Conservation (phyloP, 2,329 filamentous ascomycete genomes). For the Aspergillus sp. region DNA sequence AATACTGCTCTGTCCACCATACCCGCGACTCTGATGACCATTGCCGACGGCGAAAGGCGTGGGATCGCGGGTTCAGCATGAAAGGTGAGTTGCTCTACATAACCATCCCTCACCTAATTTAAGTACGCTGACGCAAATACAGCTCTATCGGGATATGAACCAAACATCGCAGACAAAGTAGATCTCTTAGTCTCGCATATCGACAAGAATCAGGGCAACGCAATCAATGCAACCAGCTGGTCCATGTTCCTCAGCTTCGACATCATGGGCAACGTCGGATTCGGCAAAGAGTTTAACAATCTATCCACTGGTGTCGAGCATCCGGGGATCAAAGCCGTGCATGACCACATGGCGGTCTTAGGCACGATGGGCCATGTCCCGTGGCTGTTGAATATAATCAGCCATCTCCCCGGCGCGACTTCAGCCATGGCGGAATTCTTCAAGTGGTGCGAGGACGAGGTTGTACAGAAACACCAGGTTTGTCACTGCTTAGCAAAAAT, state of each 20-base stretch:
- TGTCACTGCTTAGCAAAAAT: background rate
- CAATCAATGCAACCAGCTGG: conserved; percentile 28
- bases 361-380: conserved; percentile 15
- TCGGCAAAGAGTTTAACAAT: conserved; percentile 39
- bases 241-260: conserved; percentile 41
- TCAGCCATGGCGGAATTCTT: background rate
- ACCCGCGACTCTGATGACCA: conserved; percentile 18
- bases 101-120: too few species aligned
- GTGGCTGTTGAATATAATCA: conserved; percentile 9
- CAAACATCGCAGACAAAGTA: background rate
- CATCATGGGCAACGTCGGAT: conserved; percentile 45
- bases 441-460: background rate
- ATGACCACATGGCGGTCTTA: conserved; percentile 16
- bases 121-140: background rate
- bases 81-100: conserved; percentile 10
- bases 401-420: background rate
- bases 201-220: background rate
- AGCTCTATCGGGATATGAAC: background rate
- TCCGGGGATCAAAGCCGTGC: conserved; percentile 16
- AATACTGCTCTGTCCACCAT: background rate
- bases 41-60: conserved; percentile 9
- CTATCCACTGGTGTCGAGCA: conserved; percentile 20
- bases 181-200: background rate
- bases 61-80: conserved; percentile 13
- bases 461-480: background rate